Base-by-base conservation (phyloP, 306 rosid species). In the Prinsepia uniflora region DNA sequence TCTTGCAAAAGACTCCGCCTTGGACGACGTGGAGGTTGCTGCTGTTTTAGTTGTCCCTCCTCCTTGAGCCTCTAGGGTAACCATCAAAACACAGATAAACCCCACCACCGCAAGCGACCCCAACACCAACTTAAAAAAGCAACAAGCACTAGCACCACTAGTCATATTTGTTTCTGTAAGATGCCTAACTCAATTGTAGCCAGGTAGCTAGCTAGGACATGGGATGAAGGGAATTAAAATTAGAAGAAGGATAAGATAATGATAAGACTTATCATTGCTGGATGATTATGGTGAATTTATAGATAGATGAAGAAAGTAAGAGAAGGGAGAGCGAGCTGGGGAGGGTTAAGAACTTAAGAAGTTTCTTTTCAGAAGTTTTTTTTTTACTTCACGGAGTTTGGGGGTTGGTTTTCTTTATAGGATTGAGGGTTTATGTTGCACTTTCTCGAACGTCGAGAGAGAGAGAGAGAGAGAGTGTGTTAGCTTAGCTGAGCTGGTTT, bases 321-420 rank as follows among this genome's bases (percentile, higher is more conserved):
- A 66, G 83, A 12, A 19, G 53, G 56, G 67, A 71, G 22, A 34
- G 24, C 6, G 54, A n/a, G 30, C 30, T 24, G 18, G 8, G 57
- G 57, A 52, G 57, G 57, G 57, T 52, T 52, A 52, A 13, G 30
- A 53, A 19, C 58, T n/a, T 53, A 4, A 81, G 75, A 65, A 30
- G 67, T 68, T 41, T 67, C 71, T 68, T 57, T 46, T 3, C 6
- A 45, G 43, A 36, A 46, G 71, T 8, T 22, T 43, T 43, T 59
- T 24, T 75, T 76, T 73, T 71, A 76, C 84, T 70, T 68, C 79
- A 77, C 52, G 73, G 82, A 75, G 63, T 72, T 81, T 60, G 64
- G 80, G 85, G 74, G 82, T 78, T 80, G 89, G 90, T 80, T 87
- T 82, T 87, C 91, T 90, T 90, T 90, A 90, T 87, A 90, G 89